phyloP scores from a whole-genome alignment of 2,329 filamentous ascomycete species.

The Podosphaera fusca region DNA sequence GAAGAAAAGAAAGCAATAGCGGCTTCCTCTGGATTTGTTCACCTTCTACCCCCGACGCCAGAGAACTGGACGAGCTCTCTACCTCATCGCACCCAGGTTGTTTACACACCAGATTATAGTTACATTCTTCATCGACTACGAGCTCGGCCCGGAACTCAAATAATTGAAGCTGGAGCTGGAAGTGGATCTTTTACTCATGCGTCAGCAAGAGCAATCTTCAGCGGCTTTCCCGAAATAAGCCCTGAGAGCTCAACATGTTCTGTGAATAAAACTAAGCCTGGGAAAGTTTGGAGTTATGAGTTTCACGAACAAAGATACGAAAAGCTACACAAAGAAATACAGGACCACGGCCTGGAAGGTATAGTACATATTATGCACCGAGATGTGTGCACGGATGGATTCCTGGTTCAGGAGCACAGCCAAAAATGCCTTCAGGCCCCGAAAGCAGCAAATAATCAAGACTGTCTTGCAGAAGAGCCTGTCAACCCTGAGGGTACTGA shows the following conservation, averaged over 20 bases:
- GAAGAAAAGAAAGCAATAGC: conserved; percentile 26
- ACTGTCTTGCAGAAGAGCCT: background rate
- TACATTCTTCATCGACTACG: conserved; percentile 59
- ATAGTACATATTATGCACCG: conserved; percentile 54
- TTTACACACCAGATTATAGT: conserved; percentile 72
- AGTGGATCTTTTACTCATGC: conserved; percentile 73
- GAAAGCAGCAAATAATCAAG: background rate
- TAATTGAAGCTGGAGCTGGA: conserved; percentile 65
- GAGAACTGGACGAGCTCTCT: conserved; percentile 64
- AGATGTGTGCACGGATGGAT: conserved; percentile 58
- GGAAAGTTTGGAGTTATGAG: conserved; percentile 64
- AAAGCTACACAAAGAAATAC: conserved; percentile 46
- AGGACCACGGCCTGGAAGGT: conserved; percentile 38
- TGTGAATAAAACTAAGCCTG: conserved; percentile 21
- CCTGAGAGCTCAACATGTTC: conserved; percentile 6
- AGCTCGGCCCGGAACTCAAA: conserved; percentile 44
- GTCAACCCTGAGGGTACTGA: background rate
- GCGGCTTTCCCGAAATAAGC: conserved; percentile 33
- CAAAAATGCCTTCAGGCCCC: background rate
- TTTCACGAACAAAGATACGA: conserved; percentile 51
- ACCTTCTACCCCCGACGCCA: conserved; percentile 56
- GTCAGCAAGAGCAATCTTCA: conserved; percentile 51
- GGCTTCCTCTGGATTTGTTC: conserved; percentile 47
- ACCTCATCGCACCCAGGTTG: conserved; percentile 65
- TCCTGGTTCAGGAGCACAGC: conserved; percentile 28